Base-by-base conservation (phyloP, 2,329 filamentous ascomycete genomes). In the Lachnellula hyalina region DNA sequence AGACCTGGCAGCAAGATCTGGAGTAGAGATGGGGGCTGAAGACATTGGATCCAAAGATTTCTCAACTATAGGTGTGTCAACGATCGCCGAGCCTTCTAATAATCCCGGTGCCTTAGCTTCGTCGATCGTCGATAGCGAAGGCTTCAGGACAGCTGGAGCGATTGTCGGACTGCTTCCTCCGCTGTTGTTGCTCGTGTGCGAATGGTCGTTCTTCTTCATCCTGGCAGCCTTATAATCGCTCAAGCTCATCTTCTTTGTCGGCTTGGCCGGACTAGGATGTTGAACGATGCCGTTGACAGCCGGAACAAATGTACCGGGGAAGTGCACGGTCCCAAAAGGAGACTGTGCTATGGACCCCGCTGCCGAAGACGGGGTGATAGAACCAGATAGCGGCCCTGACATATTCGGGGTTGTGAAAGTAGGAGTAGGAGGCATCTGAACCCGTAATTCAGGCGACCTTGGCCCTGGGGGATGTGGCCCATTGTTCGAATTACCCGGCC, bases 201-300 rank as follows among this genome's bases (percentile, higher is more conserved):
- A 52, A 32, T 58, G 64, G 14, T 51, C 54, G 36, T 56, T 53
- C 19, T 44, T 35, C 57, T 74, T 75, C 28, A 70, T 74, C 63
- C 66, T 75, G 2, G 76, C 75, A 3, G 76, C 76, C 65, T 82
- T 84, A 63, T 87, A 87, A 64, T 86, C 84, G 63, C 82, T 86
- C 2, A 86, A 68, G 59, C 81, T 86, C 38, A 87, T 71, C 68
- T 86, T 86, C 74, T 87, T 86, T 17, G 63, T 65, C 70, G 85
- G 85, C 53, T 65, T 68, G 34, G 83, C 73, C 2, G 84, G 83
- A 58, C 81, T 85, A 2, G 81, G 80, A 21, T 76, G 74, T 9
- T 74, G 74, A 5, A 67, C 68, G 8, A 73, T 61, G 14, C 77
- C 75, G 53, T 78, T 81, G 35, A 74, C 64, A 0, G 71, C 62